A percentile compares a stretch with the other conserved stretches of the same genome.
Evolutionary conservation across 2,329 filamentous ascomycete species (phyloP).

Genomic region (Nannizzia gypsea): DNA sequence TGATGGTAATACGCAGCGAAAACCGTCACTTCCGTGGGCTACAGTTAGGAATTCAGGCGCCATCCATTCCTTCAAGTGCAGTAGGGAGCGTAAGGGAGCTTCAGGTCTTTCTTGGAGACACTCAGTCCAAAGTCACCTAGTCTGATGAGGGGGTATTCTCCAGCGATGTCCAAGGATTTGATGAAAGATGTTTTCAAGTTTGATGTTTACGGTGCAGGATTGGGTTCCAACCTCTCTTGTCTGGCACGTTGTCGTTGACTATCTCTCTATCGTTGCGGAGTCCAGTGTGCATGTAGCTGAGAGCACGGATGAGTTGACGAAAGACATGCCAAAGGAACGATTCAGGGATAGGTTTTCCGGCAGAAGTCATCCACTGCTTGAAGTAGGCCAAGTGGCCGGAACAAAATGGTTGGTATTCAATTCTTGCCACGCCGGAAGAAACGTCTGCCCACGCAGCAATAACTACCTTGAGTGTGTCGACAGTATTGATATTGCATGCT

Average conservation of each 20-base stretch:
- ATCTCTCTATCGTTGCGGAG: background rate
- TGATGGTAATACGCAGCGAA: constrained; percentile 5
- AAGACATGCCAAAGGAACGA: constrained; percentile 14
- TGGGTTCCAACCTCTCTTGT: constrained; percentile 2
- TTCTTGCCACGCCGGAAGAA: no score
- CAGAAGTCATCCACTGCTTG: background rate
- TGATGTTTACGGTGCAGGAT: constrained; percentile 18
- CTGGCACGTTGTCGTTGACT: background rate
- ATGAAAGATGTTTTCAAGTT: constrained; percentile 12
- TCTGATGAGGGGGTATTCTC: constrained; percentile 9
- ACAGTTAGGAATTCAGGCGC: constrained; percentile 7
- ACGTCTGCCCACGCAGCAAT: no score
- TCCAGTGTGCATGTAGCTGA: constrained; percentile 15
- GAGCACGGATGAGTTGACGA: constrained; percentile 8
- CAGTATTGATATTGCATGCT: no score
- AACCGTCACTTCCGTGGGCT: constrained; percentile 7
- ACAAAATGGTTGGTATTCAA: no score
- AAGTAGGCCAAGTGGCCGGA: constrained; percentile 12
- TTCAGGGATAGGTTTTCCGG: constrained; percentile 6
- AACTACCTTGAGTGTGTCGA: no score
- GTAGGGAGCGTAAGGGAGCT: constrained; percentile 1
- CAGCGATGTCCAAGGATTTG: background rate
- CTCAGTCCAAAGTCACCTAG: constrained; percentile 15
- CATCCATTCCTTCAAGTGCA: constrained; percentile 7
- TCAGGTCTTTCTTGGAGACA: constrained; percentile 3